These are phyloP conservation scores for Colletotrichum siamense DNA, from an alignment of 2,329 filamentous ascomycete genomes.

Conservation along the genomic window DNA sequence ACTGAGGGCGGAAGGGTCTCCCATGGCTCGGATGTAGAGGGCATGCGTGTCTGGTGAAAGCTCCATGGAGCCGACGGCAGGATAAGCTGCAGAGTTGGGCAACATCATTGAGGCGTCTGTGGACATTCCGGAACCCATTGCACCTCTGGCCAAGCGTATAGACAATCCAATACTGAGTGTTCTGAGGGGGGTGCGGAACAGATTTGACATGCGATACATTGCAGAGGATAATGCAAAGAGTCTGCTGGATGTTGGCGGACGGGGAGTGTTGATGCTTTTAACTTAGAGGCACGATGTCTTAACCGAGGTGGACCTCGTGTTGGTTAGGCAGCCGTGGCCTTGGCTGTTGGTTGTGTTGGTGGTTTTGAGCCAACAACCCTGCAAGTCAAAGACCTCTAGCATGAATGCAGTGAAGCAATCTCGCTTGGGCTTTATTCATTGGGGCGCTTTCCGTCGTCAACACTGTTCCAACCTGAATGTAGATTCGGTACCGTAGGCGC, in stretches of 20 bases:
- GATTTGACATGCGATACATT: background rate
- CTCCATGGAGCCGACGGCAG: background rate
- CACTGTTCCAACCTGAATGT: accelerated
- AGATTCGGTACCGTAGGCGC: background rate
- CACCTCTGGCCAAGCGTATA: background rate
- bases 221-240: accelerated
- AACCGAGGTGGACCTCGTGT: background rate
- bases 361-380: background rate
- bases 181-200: background rate
- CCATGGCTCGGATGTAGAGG: background rate
- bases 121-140: background rate
- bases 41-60: background rate
- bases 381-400: accelerated
- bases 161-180: background rate
- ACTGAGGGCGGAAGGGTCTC: background rate
- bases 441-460: background rate
- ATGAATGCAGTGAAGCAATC: background rate
- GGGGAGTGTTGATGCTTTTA: background rate
- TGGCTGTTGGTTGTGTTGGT: background rate
- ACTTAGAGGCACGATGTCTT: background rate
- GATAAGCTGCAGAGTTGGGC: accelerated
- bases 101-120: background rate
- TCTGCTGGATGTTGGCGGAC: background rate
- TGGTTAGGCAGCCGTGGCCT: background rate
- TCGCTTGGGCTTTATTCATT: background rate